Evolutionary conservation across 1,139 yeast genomes (phyloP), one percentile per base, ranked within the genome.

Genomic region (Diutina neorugosa): DNA sequence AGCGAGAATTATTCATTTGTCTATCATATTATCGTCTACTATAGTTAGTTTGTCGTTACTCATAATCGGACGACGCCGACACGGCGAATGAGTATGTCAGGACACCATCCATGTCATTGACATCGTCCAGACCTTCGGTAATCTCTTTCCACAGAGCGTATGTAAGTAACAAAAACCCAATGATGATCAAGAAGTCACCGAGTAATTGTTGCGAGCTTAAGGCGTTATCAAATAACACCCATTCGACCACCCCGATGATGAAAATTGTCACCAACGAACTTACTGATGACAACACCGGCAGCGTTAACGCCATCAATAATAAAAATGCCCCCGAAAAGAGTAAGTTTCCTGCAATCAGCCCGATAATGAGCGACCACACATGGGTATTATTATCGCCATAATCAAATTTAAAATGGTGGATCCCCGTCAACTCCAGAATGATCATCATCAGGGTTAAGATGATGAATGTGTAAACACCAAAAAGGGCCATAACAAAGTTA

Each of bases 281-380:
- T 11, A 89, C 96, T 0, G 93, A 82, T 1, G 95, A 85, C 53
- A 89, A 73, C 1, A 89, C 96, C 0, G 96, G 96, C 16, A 87
- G 82, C 0, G 96, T 89, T 55, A 89, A 74, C 0, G 96, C 84
- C 86, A 88, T 86, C 58, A 89, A 71, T 2, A 90, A 78, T 57
- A 89, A 73, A 61, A 89, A 87, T 47, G 86, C 74, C 2, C 87
- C 86, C 51, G 89, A 83, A 63, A 86, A 89, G 1, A 78, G 60
- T 59, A 86, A 71, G 63, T 89, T 89, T 19, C 86, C 76, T 1
- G 80, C 57, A 0, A 86, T 72, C 2, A 84, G 80, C 7, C 82
- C 70, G 1, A 69, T 49, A 37, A 81, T 72, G 52, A 74, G 74
- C 1, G 66, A 56, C 80, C 83, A 76, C 11, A 75, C 71, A 4